Percentiles rank a stretch among this genome's conserved stretches.
Evolutionary conservation across 208 protist genomes (phyloP).

Genomic region (Trypanosoma cruzi): DNA sequence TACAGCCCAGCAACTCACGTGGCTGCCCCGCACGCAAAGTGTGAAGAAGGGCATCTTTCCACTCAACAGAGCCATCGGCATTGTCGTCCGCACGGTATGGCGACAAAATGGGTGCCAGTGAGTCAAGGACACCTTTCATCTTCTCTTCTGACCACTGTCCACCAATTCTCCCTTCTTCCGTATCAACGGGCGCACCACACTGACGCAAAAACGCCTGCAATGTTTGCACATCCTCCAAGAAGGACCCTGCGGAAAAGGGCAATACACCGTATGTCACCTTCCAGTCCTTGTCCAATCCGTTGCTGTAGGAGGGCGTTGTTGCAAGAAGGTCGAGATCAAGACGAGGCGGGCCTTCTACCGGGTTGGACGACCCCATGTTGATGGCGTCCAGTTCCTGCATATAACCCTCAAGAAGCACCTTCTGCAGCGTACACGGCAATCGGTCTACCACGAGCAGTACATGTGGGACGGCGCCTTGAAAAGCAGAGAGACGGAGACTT

Average conservation of each 20-base stretch:
- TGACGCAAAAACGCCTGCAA: slow-evolving; percentile 75
- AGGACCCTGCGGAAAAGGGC: slow-evolving; percentile 55
- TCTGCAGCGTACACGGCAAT: slow-evolving; percentile 61
- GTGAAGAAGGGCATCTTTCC: slow-evolving; percentile 18
- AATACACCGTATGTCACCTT: slow-evolving; percentile 70
- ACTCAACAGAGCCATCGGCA: background rate
- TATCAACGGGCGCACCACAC: slow-evolving; percentile 42
- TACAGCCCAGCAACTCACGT: slow-evolving; percentile 77
- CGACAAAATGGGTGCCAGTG: slow-evolving; percentile 16
- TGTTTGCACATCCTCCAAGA: slow-evolving; percentile 56
- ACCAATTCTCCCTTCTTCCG: background rate
- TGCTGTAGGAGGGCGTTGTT: slow-evolving; percentile 45
- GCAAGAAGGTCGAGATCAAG: slow-evolving; percentile 39
- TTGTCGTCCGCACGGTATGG: slow-evolving; percentile 9
- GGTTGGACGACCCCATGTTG: slow-evolving; percentile 24
- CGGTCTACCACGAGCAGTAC: slow-evolving; percentile 79
- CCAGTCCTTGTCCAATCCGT: slow-evolving; percentile 30
- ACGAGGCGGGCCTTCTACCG: slow-evolving; percentile 28
- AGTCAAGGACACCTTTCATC: slow-evolving; percentile 13
- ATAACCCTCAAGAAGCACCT: slow-evolving; percentile 81
- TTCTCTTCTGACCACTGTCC: slow-evolving; percentile 15
- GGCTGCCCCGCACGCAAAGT: slow-evolving; percentile 45
- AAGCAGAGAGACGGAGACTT: slow-evolving; percentile 64
- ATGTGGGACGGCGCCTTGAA: slow-evolving; percentile 74
- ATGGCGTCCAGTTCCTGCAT: slow-evolving; percentile 57